Evolutionary conservation across 305 asterid species (phyloP).

Genomic region (Caryopteris hybrid): DNA sequence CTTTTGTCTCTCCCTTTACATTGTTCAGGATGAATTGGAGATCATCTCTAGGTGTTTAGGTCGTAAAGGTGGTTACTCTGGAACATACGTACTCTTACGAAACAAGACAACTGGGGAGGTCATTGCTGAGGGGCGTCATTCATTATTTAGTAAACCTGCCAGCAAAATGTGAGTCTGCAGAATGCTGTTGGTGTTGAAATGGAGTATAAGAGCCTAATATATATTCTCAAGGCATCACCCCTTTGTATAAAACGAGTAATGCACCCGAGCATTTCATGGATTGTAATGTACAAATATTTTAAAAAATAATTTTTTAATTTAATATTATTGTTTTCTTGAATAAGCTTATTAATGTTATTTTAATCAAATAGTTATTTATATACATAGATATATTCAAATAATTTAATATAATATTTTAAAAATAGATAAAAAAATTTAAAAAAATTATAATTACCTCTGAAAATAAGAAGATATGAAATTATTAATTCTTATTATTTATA

Average conservation of each 20-base stretch:
- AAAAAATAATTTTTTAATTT: too few species aligned
- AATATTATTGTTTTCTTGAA: too few species aligned
- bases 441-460: too few species aligned
- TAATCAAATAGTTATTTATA: too few species aligned
- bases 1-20: not conserved
- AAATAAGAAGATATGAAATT: too few species aligned
- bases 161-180: constrained; percentile 53
- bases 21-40: constrained; percentile 73
- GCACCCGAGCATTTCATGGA: too few species aligned
- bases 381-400: too few species aligned
- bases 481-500: too few species aligned
- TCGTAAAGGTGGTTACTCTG: constrained; percentile 45
- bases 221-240: not conserved
- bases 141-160: constrained; percentile 52
- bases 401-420: too few species aligned
- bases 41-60: constrained; percentile 53
- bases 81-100: constrained; percentile 52
- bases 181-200: not conserved
- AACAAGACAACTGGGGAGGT: constrained; percentile 69
- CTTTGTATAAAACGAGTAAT: not conserved
- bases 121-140: constrained; percentile 83
- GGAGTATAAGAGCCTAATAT: not conserved
- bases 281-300: too few species aligned
- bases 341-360: too few species aligned
- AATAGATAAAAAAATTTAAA: too few species aligned